Conservation (phyloP, 2,329 filamentous ascomycete genomes). For the Fusarium citri region DNA sequence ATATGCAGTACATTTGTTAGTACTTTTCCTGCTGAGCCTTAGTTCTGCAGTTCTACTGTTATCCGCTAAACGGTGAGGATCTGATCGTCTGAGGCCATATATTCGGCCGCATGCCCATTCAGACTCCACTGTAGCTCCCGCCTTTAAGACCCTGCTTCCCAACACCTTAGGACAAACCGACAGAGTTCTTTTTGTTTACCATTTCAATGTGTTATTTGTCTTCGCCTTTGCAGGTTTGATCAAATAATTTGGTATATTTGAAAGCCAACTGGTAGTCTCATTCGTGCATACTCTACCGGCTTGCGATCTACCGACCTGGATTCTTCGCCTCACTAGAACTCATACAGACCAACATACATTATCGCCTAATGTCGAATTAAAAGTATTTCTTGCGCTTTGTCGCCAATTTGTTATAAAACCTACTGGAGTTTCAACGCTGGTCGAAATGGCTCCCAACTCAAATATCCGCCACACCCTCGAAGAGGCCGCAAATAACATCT, state of each 20-base stretch:
- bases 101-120: constrained; percentile 41
- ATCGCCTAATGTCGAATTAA: constrained; percentile 45
- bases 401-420: constrained; percentile 33
- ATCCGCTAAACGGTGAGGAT: constrained; percentile 37
- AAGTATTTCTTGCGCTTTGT: constrained; percentile 41
- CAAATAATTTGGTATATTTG: constrained; percentile 46
- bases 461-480: constrained; percentile 50
- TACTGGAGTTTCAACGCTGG: constrained; percentile 44
- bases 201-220: constrained; percentile 9
- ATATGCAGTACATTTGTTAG: constrained; percentile 22
- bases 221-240: constrained; percentile 11
- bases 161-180: constrained; percentile 18
- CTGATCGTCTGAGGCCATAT: constrained; percentile 45
- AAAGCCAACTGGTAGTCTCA: constrained; percentile 13
- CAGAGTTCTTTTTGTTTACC: constrained; percentile 39
- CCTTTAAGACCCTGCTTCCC: constrained; percentile 43
- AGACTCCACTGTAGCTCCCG: constrained; percentile 40
- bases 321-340: constrained; percentile 1
- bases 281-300: constrained; percentile 8
- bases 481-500: constrained; percentile 51
- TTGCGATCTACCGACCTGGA: background rate
- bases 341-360: constrained; percentile 18
- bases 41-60: constrained; percentile 25
- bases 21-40: constrained; percentile 30
- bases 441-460: constrained; percentile 57